Conservation (phyloP, 2,329 filamentous ascomycete genomes). For the Cercospora sp. region DNA sequence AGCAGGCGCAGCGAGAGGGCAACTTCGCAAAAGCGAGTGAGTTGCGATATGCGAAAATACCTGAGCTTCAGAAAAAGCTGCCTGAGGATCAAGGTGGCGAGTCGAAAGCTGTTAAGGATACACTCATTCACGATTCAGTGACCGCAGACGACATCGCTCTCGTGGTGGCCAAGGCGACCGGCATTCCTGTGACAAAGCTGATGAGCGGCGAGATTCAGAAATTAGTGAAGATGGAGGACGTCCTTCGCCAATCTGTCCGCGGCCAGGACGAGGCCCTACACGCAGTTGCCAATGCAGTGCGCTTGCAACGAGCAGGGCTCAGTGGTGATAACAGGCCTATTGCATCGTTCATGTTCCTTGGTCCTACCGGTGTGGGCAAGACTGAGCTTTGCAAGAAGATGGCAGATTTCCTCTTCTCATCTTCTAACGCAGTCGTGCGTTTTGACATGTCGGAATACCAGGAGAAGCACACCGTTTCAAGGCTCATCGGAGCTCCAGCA, state of each 20-base stretch:
- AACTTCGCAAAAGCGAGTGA: conserved; percentile 91
- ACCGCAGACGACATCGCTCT: conserved; percentile 90
- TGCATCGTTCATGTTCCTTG: conserved; percentile 96
- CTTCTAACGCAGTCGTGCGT: conserved; percentile 82
- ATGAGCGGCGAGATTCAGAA: conserved; percentile 94
- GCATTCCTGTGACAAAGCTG: conserved; percentile 88
- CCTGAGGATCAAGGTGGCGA: conserved; percentile 68
- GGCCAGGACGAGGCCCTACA: conserved; percentile 93
- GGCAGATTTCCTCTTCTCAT: conserved; percentile 88
- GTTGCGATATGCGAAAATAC: conserved; percentile 84
- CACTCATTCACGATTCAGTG: conserved; percentile 89
- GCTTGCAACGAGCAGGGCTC: conserved; percentile 88
- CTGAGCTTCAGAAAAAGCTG: conserved; percentile 73
- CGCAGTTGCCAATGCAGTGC: conserved; percentile 87
- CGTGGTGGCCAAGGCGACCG: conserved; percentile 87
- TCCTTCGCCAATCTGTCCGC: conserved; percentile 75
- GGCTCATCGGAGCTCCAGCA: conserved; percentile 87
- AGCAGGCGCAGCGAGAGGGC: conserved; percentile 81
- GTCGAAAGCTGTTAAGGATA: conserved; percentile 43
- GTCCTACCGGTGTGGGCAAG: conserved; percentile 94
- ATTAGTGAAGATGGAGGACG: conserved; percentile 93
- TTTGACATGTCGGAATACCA: conserved; percentile 99
- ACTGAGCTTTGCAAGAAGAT: conserved; percentile 97
- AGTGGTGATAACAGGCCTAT: conserved; percentile 88
- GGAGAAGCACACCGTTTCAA: conserved; percentile 92